These are phyloP conservation scores for Claviceps maximensis DNA, from an alignment of 2,329 filamentous ascomycete species.

Conservation along the genomic window DNA sequence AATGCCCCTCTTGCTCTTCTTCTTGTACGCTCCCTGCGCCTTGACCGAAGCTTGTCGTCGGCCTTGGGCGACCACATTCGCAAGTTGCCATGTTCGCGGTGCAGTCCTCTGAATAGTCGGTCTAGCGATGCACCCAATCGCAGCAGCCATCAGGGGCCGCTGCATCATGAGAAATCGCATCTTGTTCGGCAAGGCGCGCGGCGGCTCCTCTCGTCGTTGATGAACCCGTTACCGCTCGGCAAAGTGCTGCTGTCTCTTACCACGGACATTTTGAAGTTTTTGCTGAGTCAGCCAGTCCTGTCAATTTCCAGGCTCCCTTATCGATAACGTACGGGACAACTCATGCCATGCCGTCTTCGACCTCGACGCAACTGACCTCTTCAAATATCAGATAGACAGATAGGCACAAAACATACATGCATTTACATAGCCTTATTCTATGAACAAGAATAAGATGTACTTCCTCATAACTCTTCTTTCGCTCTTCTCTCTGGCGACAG, in stretches of 20 bases:
- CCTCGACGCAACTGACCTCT: neutral
- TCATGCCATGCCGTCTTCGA: neutral
- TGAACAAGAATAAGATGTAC: conserved; percentile 14
- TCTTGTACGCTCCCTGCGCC: conserved; percentile 55
- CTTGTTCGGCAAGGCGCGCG: conserved; percentile 10
- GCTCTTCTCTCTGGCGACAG: conserved; percentile 47
- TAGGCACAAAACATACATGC: neutral
- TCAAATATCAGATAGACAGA: neutral
- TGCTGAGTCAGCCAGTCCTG: neutral
- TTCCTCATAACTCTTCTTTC: conserved; percentile 36
- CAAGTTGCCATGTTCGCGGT: conserved; percentile 15
- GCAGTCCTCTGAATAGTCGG: neutral
- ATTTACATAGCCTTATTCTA: neutral
- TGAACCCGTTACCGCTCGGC: neutral
- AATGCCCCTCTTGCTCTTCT: conserved; percentile 44
- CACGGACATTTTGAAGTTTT: conserved; percentile 5
- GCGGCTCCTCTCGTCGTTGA: neutral
- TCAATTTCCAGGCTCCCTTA: neutral
- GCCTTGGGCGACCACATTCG: conserved; percentile 32
- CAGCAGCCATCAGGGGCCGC: conserved; percentile 31
- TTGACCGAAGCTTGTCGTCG: conserved; percentile 46
- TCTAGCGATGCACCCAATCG: conserved; percentile 5
- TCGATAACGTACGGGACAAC: conserved; percentile 3
- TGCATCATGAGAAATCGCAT: conserved; percentile 36
- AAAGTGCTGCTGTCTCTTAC: neutral